Evolutionary conservation across 257 asterid species (phyloP), one percentile per base, ranked within the genome.

Genomic region (Agastache rugosa): DNA sequence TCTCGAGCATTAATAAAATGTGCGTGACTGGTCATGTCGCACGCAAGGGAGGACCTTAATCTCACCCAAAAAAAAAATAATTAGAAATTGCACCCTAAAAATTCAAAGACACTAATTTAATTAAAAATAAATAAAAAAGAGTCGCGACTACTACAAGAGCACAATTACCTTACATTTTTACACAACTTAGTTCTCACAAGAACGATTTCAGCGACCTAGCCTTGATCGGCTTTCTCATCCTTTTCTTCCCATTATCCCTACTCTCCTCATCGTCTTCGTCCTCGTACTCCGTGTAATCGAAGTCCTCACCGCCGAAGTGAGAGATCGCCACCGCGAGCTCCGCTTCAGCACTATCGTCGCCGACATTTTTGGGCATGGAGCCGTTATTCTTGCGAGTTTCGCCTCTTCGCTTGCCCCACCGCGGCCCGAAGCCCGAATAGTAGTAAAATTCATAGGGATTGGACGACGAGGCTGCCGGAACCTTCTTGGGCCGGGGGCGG

Each of bases 391-490:
- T 19, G 12, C 63, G 5, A 1, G 6, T 19, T 16, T 72, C 82
- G 29, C 88, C 95, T 74, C 96, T 85, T 44, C 72, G 86, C 67
- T 82, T 87, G 15, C 89, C 89, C 96, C 95, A 87, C 0, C 83
- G 82, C 0, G 98, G 96, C 5, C 98, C 93, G 45, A 93, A 93
- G 1, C 96, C 96, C 0, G 96, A 83, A 64, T 93, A 93, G 71
- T 93, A 91, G 58, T 85, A 89, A 54, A 80, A 89, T 23, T 86
- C 91, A 22, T 86, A 50, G 0, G 92, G 87, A 47, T 83, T 78
- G 0, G 85, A 74, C 0, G 88, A 56, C 0, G 86, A 66, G 0
- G 86, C 42, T 11, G 70, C 51, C 8, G 84, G 53, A 1, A 79
- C 54, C 73, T 78, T 91, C 71, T 74, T 86, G 11, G 69, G 51